Evolutionary conservation across 176 grass and related monocot genomes (phyloP).

Genomic region (Carex scoparia): DNA sequence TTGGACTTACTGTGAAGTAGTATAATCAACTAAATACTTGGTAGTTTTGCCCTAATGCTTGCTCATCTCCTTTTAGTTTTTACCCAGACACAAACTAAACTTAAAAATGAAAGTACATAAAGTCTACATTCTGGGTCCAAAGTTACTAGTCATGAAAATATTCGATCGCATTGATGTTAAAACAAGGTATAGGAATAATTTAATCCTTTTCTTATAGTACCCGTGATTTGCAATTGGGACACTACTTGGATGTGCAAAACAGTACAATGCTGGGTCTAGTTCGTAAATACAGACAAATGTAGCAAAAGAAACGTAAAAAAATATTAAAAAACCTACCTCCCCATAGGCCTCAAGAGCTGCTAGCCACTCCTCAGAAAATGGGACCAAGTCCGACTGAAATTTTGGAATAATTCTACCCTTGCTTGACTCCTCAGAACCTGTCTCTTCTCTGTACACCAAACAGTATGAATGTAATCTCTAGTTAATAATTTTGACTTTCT

Average conservation of each 20-base stretch:
- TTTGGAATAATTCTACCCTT: constrained; percentile 33
- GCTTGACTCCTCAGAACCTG: not conserved
- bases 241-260: not conserved
- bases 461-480: constrained; percentile 20
- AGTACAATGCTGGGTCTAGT: not conserved
- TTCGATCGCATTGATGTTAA: not conserved
- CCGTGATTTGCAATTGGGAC: not conserved
- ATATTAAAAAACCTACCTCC: constrained; percentile 48
- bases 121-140: not conserved
- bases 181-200: not conserved
- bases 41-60: not conserved
- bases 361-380: constrained; percentile 91
- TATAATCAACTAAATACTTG: not conserved
- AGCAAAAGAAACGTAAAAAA: not conserved
- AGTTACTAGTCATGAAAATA: not conserved
- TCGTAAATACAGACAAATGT: constrained; percentile 16
- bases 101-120: not conserved
- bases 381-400: constrained; percentile 41
- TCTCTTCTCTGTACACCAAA: constrained; percentile 36
- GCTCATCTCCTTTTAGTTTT: not conserved
- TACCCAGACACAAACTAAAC: not conserved
- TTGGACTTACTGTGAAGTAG: not conserved
- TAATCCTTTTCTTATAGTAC: not conserved
- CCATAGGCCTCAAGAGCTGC: constrained; percentile 62
- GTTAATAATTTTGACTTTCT: constrained; percentile 10